Evolutionary conservation across 176 grass and related monocot genomes (phyloP).

Genomic region (Triticum aestivum): DNA sequence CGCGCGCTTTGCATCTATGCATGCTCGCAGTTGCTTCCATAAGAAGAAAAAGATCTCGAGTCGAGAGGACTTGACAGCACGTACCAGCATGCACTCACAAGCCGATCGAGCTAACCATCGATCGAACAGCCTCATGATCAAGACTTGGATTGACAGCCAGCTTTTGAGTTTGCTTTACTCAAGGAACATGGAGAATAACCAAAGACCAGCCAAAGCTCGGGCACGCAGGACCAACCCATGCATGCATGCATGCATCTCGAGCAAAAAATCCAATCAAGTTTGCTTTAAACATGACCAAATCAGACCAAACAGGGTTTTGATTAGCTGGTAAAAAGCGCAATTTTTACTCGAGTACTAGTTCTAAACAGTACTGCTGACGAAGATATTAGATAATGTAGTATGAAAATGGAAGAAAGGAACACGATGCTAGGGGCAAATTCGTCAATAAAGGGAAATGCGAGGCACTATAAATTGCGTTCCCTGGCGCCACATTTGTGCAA

Average conservation of each 20-base stretch:
- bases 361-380: no score
- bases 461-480: conserved; percentile 28
- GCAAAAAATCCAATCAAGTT: not conserved
- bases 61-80: conserved; percentile 2
- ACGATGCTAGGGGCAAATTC: conserved; percentile 16
- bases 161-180: conserved; percentile 78
- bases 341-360: not conserved
- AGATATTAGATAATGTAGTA: no score
- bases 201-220: not conserved
- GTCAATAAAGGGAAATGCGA: not conserved
- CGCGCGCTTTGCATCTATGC: not conserved
- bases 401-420: not conserved
- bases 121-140: conserved; percentile 51
- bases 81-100: conserved; percentile 27
- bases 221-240: not conserved
- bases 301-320: not conserved
- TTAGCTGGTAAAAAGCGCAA: not conserved
- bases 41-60: conserved; percentile 39
- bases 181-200: conserved; percentile 15
- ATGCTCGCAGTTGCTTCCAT: conserved; percentile 18
- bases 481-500: conserved; percentile 15
- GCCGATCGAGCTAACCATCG: conserved; percentile 17
- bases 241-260: not conserved
- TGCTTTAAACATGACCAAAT: not conserved
- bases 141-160: conserved; percentile 61